Percentiles rank a stretch among this genome's conserved stretches.
Conservation (phyloP, 176 grass and related monocot genomes). For the Cenchrus fungigraminus region DNA sequence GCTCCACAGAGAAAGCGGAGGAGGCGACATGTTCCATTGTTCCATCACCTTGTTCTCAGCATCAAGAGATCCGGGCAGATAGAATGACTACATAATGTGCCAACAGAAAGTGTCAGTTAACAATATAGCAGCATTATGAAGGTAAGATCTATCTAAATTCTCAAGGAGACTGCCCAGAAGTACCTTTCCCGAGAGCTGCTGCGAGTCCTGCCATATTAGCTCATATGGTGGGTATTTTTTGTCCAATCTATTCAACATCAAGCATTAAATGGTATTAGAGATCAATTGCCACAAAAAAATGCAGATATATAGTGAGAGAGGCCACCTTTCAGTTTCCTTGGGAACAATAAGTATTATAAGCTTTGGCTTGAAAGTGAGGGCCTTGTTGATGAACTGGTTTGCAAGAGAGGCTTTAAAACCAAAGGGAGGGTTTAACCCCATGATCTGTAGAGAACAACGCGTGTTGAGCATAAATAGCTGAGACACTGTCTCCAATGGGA, state of each 20-base stretch:
- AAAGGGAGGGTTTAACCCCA: slow-evolving; percentile 96
- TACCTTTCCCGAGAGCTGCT: slow-evolving; percentile 85
- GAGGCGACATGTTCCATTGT: slow-evolving; percentile 85
- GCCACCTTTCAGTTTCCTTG: slow-evolving; percentile 81
- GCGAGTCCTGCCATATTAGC: slow-evolving; percentile 77
- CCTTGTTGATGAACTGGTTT: slow-evolving; percentile 88
- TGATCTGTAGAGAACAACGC: slow-evolving; percentile 59
- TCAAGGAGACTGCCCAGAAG: slow-evolving; percentile 13
- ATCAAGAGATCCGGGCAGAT: slow-evolving; percentile 84
- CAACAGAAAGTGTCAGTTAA: slow-evolving; percentile 25
- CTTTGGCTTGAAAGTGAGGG: slow-evolving; percentile 90
- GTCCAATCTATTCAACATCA: slow-evolving; percentile 60
- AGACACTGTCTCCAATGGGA: slow-evolving; percentile 2
- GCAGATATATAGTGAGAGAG: neutral
- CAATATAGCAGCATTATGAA: neutral
- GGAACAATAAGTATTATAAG: slow-evolving; percentile 95
- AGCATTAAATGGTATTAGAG: slow-evolving; percentile 8
- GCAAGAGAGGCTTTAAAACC: slow-evolving; percentile 88
- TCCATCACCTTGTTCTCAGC: slow-evolving; percentile 78
- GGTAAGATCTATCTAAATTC: slow-evolving; percentile 19
- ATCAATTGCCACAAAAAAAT: slow-evolving; percentile 8
- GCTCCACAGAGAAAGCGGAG: slow-evolving; percentile 88
- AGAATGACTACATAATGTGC: slow-evolving; percentile 73
- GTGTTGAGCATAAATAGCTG: slow-evolving; percentile 4
- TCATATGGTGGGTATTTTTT: slow-evolving; percentile 70